phyloP scores from a whole-genome alignment of 371 early-diverging fungal species.

The Mortierella sp. region DNA sequence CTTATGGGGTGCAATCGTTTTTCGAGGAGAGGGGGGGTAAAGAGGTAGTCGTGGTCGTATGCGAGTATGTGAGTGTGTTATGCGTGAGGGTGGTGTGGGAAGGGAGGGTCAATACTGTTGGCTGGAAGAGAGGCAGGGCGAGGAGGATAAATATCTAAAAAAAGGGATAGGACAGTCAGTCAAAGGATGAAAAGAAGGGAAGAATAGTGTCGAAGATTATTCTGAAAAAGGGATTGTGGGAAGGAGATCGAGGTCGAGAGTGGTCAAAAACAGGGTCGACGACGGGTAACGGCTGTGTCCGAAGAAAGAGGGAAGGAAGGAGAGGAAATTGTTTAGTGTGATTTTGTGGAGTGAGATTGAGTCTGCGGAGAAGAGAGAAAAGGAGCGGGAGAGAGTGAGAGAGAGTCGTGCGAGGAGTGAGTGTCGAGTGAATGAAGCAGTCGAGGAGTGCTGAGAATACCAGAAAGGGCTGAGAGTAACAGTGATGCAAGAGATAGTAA shows the following conservation, averaged over 20 bases:
- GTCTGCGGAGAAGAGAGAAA: neutral
- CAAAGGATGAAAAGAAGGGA: neutral
- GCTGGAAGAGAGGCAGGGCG: neutral
- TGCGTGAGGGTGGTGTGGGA: constrained; percentile 17
- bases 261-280: neutral
- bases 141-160: neutral
- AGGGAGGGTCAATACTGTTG: constrained; percentile 2
- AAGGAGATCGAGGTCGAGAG: neutral
- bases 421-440: neutral
- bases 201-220: no score
- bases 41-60: neutral
- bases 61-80: neutral
- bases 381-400: neutral
- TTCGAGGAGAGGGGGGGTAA: neutral
- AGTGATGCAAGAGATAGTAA: neutral
- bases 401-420: neutral
- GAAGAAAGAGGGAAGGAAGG: constrained; percentile 3
- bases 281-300: neutral
- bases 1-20: neutral
- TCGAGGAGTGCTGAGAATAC: neutral
- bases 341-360: neutral
- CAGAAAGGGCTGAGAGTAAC: neutral
- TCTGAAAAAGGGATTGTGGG: neutral
- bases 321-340: neutral
- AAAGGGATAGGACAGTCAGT: neutral